Conservation (phyloP, 2,329 filamentous ascomycete species). For the Hypoxylon sp. region DNA sequence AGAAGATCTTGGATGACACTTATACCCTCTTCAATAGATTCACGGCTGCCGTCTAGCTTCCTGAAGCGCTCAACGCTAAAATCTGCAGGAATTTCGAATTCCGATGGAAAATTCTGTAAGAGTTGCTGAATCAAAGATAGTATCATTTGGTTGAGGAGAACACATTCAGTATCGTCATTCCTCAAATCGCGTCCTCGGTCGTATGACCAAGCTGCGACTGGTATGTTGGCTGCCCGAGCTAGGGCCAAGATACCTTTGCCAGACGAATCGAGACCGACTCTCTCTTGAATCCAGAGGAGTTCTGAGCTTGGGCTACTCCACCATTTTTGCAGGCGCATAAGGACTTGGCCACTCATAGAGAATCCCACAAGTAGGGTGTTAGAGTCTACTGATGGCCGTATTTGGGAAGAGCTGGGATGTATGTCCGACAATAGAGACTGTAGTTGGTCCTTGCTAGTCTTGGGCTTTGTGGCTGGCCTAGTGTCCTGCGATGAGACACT, state of each 20-base stretch:
- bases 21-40: not conserved
- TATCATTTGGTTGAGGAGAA: conserved; percentile 1
- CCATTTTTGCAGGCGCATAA: not conserved
- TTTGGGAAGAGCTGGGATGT: not conserved
- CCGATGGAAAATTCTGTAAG: not conserved
- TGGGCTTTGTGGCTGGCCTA: not conserved
- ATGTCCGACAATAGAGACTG: not conserved
- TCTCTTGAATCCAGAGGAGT: conserved; percentile 8
- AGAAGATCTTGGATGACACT: conserved; percentile 2
- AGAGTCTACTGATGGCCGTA: not conserved
- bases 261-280: not conserved
- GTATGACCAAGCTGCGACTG: not conserved
- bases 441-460: not conserved
- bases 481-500: not conserved
- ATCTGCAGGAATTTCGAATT: not conserved
- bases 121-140: conserved; percentile 9
- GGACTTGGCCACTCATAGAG: conserved; percentile 1
- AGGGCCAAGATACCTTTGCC: conserved; percentile 3
- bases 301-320: conserved; percentile 7
- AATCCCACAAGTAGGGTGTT: not conserved
- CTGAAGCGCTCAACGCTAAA: not conserved
- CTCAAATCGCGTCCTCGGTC: not conserved
- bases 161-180: not conserved
- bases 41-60: not conserved
- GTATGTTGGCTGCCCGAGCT: not conserved